Base-by-base conservation (phyloP, 2,329 filamentous ascomycete genomes). In the Colletotrichum sp. region DNA sequence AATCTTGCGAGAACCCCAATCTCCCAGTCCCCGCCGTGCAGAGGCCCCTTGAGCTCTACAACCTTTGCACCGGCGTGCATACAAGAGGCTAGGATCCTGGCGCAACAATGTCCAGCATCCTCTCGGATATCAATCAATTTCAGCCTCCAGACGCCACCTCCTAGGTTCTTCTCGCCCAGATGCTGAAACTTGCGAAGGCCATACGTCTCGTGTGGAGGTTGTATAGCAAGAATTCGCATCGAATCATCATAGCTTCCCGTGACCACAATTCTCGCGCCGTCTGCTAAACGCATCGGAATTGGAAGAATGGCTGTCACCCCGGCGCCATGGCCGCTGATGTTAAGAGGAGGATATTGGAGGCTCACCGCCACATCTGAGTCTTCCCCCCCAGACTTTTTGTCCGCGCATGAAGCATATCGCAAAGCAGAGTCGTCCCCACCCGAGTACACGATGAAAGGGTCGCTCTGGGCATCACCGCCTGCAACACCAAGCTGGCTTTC, bases 161-260 rank as follows among this genome's bases (percentile, higher is more conserved):
- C 96, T 0, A 98, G 88, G 67, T 94, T 88, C 67, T 89, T 79
- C 75, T 95, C 92, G 0, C 91, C 89, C 7, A 96, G 88, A 4
- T 93, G 84, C 36, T 87, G 87, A 2, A 86, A 83, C 61, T 85
- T 86, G 66, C 85, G 84, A 68, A 82, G 78, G 27, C 86, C 82
- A 78, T 88, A 87, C 0, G 85, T 84, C 32, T 80, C 78, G 55
- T 85, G 79, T 4, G 85, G 83, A 13, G 87, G 85, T 30, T 85
- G 82, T 13, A 91, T 85, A 2, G 88, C 83, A 65, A 94, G 89
- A 3, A 98, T 87, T 15, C 96, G 91, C 22, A 98, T 87, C 76
- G 89, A 88, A 79, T 98, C 96, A 80, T 98, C 97, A 81, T 98
- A 99, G 81, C 95, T 97, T 6, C 97, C 97, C 0, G 96, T 98